Base-by-base conservation (phyloP, 164 flowering plant species). In the Piper betle region DNA sequence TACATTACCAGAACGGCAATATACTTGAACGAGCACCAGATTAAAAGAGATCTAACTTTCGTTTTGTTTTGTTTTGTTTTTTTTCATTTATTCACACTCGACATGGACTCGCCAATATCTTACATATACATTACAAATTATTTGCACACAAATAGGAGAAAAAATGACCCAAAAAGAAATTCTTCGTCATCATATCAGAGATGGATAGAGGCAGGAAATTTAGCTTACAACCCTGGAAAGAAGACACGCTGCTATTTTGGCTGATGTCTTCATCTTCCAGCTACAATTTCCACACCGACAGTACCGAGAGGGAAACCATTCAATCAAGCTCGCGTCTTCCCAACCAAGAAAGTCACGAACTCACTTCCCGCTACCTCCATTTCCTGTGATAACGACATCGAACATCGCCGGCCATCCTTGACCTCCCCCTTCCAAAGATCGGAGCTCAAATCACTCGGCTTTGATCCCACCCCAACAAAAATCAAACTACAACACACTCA, bases 41-140 rank as follows among this genome's bases (percentile, higher is more conserved):
- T 10, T 10, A 46, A 46, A 46, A 46, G 9, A 46, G 12, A 46
- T 46, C 50, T 46, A 46, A 46, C 9, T 42, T 52, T 52, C 39
- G 1, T 25, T n/a, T 55, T 55, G 18, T 57, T 16, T 42, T n/a
- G n/a, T n/a, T n/a, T n/a, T n/a, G n/a, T n/a, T 52, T 52, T 38
- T n/a, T 55, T 55, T 55, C 52, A 52, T 62, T 69, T 61, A 65
- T 69, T 69, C 62, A 61, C 68, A 65, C 66, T 65, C 68, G 56
- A 64, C 57, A 61, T 57, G 46, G 48, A 62, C 53, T 58, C 65
- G 62, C 43, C 72, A 70, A 65, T 70, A 61, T 57, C 65, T 61
- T 65, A 65, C 65, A 70, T 65, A 25, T 25, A 69, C 68, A 69
- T 46, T 17, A 40, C 58, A 54, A 46, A 65, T 65, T 70, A 65